Base-by-base conservation (phyloP, 371 early-diverging fungal genomes). In the Mucor indicus region DNA sequence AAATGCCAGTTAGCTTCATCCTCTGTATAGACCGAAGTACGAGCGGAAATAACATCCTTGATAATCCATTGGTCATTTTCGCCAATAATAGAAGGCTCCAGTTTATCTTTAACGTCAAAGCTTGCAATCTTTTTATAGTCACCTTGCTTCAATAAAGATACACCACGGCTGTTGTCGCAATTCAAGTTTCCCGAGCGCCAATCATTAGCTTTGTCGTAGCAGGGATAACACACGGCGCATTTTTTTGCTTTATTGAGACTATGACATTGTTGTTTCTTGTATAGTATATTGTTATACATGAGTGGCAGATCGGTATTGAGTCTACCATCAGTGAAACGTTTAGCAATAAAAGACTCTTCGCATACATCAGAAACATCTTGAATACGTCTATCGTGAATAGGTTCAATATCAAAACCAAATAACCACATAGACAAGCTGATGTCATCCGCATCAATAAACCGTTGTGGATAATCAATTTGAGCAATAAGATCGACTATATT, bases 21-120 rank as follows among this genome's bases (percentile, higher is more conserved):
- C 15, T 75, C 72, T 1, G 84, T 80, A 39, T 76, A 84, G 41
- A 77, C 52, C 6, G 80, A 80, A 16, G 78, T 76, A 21, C 71
- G 64, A 23, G 77, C 67, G 0, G 73, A 79, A 16, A 84, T 38
- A 6, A 84, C 35, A 15, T 73, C 77, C 0, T 73, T 69, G 29
- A 84, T 62, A 25, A 84, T 82, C 85, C 85, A 84, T 20, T 74
- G 75, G 37, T 80, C 81, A 29, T 76, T 77, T 4, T 56, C 53
- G 10, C 66, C 69, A 52, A 69, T 50, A 9, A 48, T 24, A 45
- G 80, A 68, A 47, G 69, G 45, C 41, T 37, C 57, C 6, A 65
- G 21, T 2, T 15, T 27, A 29, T 81, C 79, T 39, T 67, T 75
- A 33, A 79, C 72, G 19, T 49, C 33, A 10, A 58, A 38, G 1